A percentile compares a stretch with the other conserved stretches of the same genome.
phyloP scores from a whole-genome alignment of 2,329 filamentous ascomycete species.

The Aspergillus arachidicola region DNA sequence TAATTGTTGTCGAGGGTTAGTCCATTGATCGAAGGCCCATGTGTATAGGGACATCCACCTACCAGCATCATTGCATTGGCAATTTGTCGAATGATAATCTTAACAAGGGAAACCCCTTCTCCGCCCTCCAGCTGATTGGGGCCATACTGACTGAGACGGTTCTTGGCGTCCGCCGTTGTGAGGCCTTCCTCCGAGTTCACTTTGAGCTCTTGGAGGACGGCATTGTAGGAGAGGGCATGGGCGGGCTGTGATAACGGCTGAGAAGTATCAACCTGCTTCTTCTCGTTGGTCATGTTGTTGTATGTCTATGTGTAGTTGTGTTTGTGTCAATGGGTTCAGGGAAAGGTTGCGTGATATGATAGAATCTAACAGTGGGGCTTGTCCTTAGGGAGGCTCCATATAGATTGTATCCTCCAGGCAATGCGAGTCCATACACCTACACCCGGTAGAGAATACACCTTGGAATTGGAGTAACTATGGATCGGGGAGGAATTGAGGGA shows the following conservation, averaged over 20 bases:
- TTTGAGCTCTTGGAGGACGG: conserved; percentile 58
- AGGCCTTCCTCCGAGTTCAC: conserved; percentile 63
- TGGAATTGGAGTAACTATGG: conserved; percentile 16
- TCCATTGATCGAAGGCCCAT: background rate
- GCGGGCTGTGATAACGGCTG: conserved; percentile 62
- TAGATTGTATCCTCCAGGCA: conserved; percentile 34
- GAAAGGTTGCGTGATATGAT: background rate
- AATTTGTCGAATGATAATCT: conserved; percentile 67
- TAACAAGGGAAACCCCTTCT: conserved; percentile 67
- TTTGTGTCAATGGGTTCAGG: conserved; percentile 6
- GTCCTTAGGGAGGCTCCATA: conserved; percentile 34
- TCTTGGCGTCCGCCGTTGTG: conserved; percentile 55
- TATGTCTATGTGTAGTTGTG: conserved; percentile 7
- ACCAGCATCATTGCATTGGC: conserved; percentile 72
- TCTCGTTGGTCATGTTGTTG: conserved; percentile 1
- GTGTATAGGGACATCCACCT: conserved; percentile 20
- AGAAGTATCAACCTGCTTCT: conserved; percentile 37
- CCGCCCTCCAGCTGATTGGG: conserved; percentile 68
- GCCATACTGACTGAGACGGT: conserved; percentile 60
- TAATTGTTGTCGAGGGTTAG: conserved; percentile 20
- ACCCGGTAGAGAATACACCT: too few relatives aligned
- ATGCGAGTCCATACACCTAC: conserved; percentile 36
- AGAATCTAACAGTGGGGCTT: conserved; percentile 13
- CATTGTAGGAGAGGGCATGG: conserved; percentile 60
- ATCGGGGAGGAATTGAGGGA: background rate